Conservation (phyloP, 306 rosid genomes). For the Alnus glutinosa region DNA sequence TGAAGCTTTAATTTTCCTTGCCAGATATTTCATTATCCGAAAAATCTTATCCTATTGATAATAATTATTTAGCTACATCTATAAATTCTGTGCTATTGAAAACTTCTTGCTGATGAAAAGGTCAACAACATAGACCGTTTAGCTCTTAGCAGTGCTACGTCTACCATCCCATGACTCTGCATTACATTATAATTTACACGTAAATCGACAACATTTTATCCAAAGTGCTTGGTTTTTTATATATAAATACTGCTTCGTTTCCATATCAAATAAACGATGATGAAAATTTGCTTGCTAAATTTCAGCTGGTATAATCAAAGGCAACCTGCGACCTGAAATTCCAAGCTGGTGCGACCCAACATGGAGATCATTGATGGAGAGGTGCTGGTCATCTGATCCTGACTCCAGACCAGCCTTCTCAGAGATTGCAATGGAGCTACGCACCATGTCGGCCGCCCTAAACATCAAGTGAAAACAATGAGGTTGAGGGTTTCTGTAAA, state of each 20-base stretch:
- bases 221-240: not conserved
- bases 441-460: constrained; percentile 31
- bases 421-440: constrained; percentile 36
- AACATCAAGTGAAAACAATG: constrained; percentile 21
- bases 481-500: constrained; percentile 14
- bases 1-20: not conserved
- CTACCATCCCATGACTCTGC: too few species aligned
- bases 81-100: too few species aligned
- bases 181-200: too few species aligned
- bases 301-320: constrained; percentile 34
- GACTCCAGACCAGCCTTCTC: constrained; percentile 32
- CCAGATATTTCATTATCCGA: not conserved
- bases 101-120: too few species aligned
- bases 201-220: not conserved
- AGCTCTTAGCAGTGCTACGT: too few species aligned
- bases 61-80: not conserved
- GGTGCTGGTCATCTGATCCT: constrained; percentile 41
- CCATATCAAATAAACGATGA: not conserved
- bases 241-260: not conserved
- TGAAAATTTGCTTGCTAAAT: not conserved
- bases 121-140: too few species aligned
- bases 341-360: constrained; percentile 45
- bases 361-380: constrained; percentile 37
- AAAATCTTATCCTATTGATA: not conserved
- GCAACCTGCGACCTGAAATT: constrained; percentile 32